phyloP scores from a whole-genome alignment of 1,284 basidiomycete species.

The Tilletia indica region DNA sequence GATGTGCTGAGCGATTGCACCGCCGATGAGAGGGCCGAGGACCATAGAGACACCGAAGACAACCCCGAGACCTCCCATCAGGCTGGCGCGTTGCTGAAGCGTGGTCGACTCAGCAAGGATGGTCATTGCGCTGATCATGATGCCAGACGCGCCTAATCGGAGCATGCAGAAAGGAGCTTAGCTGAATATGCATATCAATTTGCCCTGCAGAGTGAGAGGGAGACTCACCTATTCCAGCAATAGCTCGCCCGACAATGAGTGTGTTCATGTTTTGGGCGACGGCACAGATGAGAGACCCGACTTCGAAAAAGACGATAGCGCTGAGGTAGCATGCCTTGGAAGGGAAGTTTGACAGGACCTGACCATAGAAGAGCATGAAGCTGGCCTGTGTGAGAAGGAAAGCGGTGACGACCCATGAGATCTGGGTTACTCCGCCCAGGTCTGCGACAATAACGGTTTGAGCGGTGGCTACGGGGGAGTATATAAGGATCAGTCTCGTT shows the following conservation, averaged over 20 bases:
- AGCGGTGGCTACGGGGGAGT: not conserved
- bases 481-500: no score
- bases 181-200: not conserved
- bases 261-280: constrained; percentile 73
- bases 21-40: constrained; percentile 67
- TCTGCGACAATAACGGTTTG: constrained; percentile 4
- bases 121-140: constrained; percentile 74
- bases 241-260: constrained; percentile 72
- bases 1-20: constrained; percentile 58
- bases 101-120: constrained; percentile 57
- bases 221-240: constrained; percentile 79
- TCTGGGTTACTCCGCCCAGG: not conserved
- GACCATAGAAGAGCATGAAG: constrained; percentile 53
- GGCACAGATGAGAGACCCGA: constrained; percentile 77
- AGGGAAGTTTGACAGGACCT: constrained; percentile 6
- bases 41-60: constrained; percentile 77
- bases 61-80: constrained; percentile 62
- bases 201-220: constrained; percentile 47
- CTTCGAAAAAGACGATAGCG: constrained; percentile 70
- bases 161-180: not conserved
- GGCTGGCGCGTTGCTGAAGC: constrained; percentile 61
- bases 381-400: constrained; percentile 57
- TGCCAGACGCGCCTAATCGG: constrained; percentile 57
- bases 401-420: constrained; percentile 56
- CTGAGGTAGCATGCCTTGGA: constrained; percentile 31